Evolutionary conservation across 2,329 filamentous ascomycete species (phyloP).

Genomic region (Exophiala mesophila): DNA sequence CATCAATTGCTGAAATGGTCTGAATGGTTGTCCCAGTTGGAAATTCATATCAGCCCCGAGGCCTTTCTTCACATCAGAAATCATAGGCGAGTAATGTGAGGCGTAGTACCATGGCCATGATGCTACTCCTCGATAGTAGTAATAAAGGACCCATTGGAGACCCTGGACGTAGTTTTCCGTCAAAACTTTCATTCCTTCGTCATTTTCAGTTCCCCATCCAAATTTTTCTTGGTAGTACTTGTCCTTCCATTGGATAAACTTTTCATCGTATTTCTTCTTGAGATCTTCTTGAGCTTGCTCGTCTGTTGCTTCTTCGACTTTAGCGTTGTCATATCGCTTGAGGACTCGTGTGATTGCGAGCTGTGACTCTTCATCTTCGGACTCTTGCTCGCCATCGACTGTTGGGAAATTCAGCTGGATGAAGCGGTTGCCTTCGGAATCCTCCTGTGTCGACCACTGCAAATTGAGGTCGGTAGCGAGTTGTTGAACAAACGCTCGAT

Average conservation of each 20-base stretch:
- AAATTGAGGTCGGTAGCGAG: constrained; percentile 66
- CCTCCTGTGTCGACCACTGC: constrained; percentile 59
- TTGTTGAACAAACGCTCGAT: constrained; percentile 90
- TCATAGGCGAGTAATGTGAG: constrained; percentile 97
- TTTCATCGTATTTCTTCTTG: constrained; percentile 80
- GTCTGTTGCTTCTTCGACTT: constrained; percentile 71
- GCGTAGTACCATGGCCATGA: constrained; percentile 98
- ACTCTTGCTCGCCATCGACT: constrained; percentile 54
- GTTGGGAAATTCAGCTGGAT: constrained; percentile 58
- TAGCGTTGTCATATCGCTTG: constrained; percentile 84
- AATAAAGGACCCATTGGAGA: constrained; percentile 94
- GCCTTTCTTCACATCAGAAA: constrained; percentile 88
- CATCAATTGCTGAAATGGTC: constrained; percentile 95
- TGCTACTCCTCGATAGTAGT: constrained; percentile 95
- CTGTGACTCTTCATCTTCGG: constrained; percentile 77
- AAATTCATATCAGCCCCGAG: constrained; percentile 85
- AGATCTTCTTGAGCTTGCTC: constrained; percentile 75
- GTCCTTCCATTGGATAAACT: constrained; percentile 90
- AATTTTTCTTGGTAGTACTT: constrained; percentile 91
- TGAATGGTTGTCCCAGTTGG: constrained; percentile 89
- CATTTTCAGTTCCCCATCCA: constrained; percentile 76
- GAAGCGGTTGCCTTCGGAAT: constrained; percentile 62
- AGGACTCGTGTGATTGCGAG: constrained; percentile 80
- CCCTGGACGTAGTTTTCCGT: constrained; percentile 97
- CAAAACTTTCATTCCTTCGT: constrained; percentile 73